Evolutionary conservation across 2,329 filamentous ascomycete species (phyloP), one percentile per base, ranked within the genome.

Genomic region (Leptographium radiaticola): DNA sequence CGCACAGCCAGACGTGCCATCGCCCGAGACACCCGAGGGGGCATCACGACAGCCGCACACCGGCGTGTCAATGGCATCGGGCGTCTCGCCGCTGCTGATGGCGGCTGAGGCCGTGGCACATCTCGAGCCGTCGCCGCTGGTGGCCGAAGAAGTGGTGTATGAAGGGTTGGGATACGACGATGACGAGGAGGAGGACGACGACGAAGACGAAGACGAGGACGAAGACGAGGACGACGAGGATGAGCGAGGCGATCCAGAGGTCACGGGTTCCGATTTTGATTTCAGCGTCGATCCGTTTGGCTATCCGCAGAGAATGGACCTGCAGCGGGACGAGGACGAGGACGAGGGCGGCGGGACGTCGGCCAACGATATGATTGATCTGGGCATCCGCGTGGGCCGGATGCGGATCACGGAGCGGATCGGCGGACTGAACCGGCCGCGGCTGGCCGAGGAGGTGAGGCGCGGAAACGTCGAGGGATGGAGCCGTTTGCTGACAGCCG

Each of bases 321-420:
- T 74, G 34, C 12, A 36, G 77, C 13, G 72, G 80, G 45, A 84
- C 88, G 66, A 75, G 82, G 54, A 79, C 80, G 1, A 57, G 4
- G 72, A 36, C 7, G 30, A 36, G 6, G 20, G 15, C 2, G 20
- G 5, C 15, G 31, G 16, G 13, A 15, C n/a, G 45, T 33, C 31
- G 4, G 45, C 45, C 45, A 47, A 84, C 63, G 83, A 87, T 56
- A 68, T 87, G 47, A 76, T 86, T 59, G 86, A 89, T 65, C 69
- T 89, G 31, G 86, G 86, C 2, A 78, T 89, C 55, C 76, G 77
- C 58, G 74, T 89, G 56, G 86, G 86, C 1, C 84, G 79, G 64
- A 78, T 89, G 75, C 78, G 79, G 55, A 80, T 89, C 56, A 87
- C 83, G 2, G 86, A 89, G 62, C 75, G 85, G 40, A 80, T 89